Percentiles rank a stretch among this genome's conserved stretches.
These are phyloP conservation scores for Chrysophaeum taylorii DNA, from an alignment of 352 stramenopile genomes.

Conservation along the genomic window DNA sequence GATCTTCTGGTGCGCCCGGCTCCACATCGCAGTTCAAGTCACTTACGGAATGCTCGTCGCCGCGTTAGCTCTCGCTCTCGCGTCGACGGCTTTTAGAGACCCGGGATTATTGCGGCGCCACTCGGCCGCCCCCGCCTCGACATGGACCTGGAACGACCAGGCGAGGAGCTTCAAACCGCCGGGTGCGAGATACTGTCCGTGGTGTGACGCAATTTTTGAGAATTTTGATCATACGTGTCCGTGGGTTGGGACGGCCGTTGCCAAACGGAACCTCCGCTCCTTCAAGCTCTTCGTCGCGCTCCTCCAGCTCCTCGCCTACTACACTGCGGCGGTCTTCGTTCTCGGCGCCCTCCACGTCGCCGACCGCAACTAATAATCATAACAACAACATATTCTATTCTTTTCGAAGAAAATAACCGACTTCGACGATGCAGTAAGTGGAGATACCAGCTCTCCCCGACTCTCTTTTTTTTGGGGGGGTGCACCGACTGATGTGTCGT, in stretches of 20 bases:
- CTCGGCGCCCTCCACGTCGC: neutral
- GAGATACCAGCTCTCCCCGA: no score
- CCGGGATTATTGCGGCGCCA: neutral
- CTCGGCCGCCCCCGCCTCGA: neutral
- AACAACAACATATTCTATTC: no score
- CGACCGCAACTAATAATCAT: no score
- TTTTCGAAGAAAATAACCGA: no score
- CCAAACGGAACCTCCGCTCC: slow-evolving; percentile 43
- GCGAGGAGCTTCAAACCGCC: slow-evolving; percentile 51
- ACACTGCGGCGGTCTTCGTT: neutral
- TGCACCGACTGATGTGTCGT: no score
- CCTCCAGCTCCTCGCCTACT: slow-evolving; percentile 39
- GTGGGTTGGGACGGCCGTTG: slow-evolving; percentile 54
- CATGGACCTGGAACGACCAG: slow-evolving; percentile 27
- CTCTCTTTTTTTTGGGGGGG: no score
- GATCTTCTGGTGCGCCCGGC: neutral
- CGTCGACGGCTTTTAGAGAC: neutral
- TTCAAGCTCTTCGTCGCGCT: slow-evolving; percentile 54
- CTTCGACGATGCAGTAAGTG: no score
- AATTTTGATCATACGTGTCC: slow-evolving; percentile 60
- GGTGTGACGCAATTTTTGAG: slow-evolving; percentile 46
- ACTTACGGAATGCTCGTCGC: neutral
- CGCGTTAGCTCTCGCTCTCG: neutral
- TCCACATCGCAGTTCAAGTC: neutral
- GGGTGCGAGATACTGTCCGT: slow-evolving; percentile 52